Evolutionary conservation across 352 stramenopile species (phyloP).

Genomic region (Globisporangium carolinianum): DNA sequence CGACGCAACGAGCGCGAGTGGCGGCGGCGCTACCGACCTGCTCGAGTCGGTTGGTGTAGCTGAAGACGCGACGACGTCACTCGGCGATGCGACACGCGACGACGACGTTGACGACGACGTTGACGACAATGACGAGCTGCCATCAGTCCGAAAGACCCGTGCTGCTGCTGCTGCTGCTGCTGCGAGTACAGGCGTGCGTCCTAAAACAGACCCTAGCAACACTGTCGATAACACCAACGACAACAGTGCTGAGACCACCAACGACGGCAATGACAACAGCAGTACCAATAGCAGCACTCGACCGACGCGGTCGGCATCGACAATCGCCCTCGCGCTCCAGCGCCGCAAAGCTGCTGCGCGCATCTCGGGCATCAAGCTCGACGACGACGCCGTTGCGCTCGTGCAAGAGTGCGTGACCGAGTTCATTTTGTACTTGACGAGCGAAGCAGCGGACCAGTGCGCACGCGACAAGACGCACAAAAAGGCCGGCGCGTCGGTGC

Average conservation of each 20-base stretch:
- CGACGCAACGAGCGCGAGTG: no score
- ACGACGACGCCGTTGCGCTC: constrained; percentile 65
- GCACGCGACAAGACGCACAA: constrained; percentile 59
- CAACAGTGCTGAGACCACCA: not conserved
- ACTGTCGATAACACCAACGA: not conserved
- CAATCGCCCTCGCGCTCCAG: constrained; percentile 1
- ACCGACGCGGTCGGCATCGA: not conserved
- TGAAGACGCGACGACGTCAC: not conserved
- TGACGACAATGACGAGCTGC: not conserved
- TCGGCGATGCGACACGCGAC: not conserved
- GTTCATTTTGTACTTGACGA: constrained; percentile 79
- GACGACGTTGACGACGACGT: not conserved
- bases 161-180: not conserved
- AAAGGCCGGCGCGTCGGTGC: constrained; percentile 30
- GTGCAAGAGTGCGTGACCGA: constrained; percentile 85
- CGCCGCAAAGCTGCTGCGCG: not conserved
- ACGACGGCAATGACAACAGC: not conserved
- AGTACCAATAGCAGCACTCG: not conserved
- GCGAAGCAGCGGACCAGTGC: constrained; percentile 63
- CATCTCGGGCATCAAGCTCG: constrained; percentile 41
- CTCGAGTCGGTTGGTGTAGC: no score
- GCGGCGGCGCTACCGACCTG: no score
- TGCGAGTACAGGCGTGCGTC: not conserved
- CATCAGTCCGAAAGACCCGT: no score
- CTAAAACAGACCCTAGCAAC: no score